Conservation (phyloP, 306 rosid species). For the Ziziphus jujuba region DNA sequence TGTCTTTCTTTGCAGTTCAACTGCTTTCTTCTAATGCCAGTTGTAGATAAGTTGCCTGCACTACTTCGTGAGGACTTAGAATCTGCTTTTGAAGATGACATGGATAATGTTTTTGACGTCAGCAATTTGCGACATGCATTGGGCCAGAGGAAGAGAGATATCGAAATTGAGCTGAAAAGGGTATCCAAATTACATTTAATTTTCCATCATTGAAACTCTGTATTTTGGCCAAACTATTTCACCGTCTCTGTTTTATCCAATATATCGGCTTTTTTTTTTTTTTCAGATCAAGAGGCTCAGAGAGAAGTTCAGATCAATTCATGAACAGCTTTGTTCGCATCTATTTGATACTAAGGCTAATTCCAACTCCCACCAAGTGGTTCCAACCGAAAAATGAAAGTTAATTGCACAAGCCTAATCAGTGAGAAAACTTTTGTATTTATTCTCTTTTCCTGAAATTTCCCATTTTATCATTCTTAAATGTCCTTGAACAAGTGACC, state of each 20-base stretch:
- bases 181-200: conserved; percentile 36
- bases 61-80: conserved; percentile 89
- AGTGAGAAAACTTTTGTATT: conserved; percentile 16
- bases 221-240: not conserved
- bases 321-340: conserved; percentile 60
- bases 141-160: conserved; percentile 71
- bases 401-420: conserved; percentile 13
- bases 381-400: conserved; percentile 16
- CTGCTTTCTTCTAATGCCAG: conserved; percentile 98
- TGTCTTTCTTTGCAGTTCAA: conserved; percentile 69
- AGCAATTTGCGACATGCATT: conserved; percentile 70
- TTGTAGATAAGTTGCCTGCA: conserved; percentile 94
- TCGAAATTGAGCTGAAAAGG: conserved; percentile 88
- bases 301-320: conserved; percentile 81
- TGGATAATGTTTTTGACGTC: conserved; percentile 81
- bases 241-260: conserved; percentile 15
- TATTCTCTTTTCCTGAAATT: conserved; percentile 5
- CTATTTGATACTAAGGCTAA: conserved; percentile 35
- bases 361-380: conserved; percentile 9
- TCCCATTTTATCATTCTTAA: not conserved
- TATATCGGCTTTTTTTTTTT: conserved; percentile 25
- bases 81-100: conserved; percentile 84
- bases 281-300: conserved; percentile 88
- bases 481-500: not conserved
- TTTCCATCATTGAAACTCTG: conserved; percentile 25